Conservation (phyloP, 108 stramenopile genomes). For the Cylindrotheca fusiformis region DNA sequence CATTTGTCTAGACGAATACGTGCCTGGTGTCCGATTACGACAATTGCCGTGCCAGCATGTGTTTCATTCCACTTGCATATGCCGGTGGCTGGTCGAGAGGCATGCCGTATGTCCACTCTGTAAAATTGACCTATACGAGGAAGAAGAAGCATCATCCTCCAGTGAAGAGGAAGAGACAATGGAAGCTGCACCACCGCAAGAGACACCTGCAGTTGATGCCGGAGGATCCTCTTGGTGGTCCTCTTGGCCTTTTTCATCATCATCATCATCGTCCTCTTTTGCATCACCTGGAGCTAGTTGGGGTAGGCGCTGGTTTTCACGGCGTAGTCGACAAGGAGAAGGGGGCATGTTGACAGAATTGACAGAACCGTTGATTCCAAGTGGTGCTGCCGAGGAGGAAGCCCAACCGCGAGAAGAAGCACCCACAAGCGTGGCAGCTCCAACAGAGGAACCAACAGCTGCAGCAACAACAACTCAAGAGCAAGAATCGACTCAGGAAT, state of each 20-base stretch:
- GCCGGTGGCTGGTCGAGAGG: constrained; percentile 62
- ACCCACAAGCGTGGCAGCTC: not conserved
- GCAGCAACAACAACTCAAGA: not conserved
- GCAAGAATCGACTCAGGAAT: too few relatives aligned
- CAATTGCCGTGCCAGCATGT: constrained; percentile 63
- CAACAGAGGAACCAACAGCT: not conserved
- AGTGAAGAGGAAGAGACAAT: constrained; percentile 1
- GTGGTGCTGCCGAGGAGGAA: not conserved
- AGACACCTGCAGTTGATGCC: not conserved
- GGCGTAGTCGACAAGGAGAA: not conserved
- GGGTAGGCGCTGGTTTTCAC: constrained; percentile 1
- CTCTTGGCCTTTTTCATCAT: not conserved
- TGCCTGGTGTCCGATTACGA: constrained; percentile 41
- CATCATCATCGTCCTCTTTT: not conserved
- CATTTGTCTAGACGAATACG: constrained; percentile 78
- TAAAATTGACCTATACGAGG: constrained; percentile 45
- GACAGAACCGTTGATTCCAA: constrained; percentile 14
- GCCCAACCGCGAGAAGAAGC: not conserved
- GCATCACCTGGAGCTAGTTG: constrained; percentile 3
- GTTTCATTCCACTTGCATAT: constrained; percentile 68
- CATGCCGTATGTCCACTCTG: constrained; percentile 56
- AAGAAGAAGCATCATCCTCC: constrained; percentile 13
- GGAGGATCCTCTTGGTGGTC: not conserved
- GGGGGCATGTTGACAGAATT: constrained; percentile 13
- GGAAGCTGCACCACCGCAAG: not conserved